Conservation (phyloP, 202 grass and related monocot species). For the Elaeis oleifera region DNA sequence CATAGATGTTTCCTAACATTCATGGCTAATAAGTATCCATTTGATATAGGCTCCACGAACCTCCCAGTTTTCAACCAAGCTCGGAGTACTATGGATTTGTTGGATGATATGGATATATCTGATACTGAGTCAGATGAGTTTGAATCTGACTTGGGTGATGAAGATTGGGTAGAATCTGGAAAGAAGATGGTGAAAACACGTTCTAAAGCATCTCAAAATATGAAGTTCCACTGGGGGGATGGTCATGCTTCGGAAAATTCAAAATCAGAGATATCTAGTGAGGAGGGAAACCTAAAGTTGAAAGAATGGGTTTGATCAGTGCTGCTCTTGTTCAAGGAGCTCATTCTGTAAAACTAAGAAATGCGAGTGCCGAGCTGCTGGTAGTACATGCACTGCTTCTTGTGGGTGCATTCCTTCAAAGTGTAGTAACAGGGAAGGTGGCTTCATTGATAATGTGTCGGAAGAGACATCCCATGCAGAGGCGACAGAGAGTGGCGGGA, state of each 20-base stretch:
- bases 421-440: slow-evolving; percentile 54
- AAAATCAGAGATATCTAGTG: slow-evolving; percentile 27
- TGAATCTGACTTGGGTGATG: slow-evolving; percentile 31
- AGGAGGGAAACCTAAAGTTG: slow-evolving; percentile 14
- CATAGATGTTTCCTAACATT: no score
- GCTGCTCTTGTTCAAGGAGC: slow-evolving; percentile 44
- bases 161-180: slow-evolving; percentile 25
- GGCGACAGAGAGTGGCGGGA: slow-evolving; percentile 14
- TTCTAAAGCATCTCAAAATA: slow-evolving; percentile 18
- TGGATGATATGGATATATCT: slow-evolving; percentile 92
- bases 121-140: slow-evolving; percentile 48
- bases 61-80: slow-evolving; percentile 19
- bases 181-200: slow-evolving; percentile 36
- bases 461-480: slow-evolving; percentile 16
- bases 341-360: slow-evolving; percentile 68
- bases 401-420: slow-evolving; percentile 62
- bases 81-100: slow-evolving; percentile 20
- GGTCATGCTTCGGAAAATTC: slow-evolving; percentile 3
- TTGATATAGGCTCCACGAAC: slow-evolving; percentile 26
- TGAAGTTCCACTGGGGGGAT: slow-evolving; percentile 17
- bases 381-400: slow-evolving; percentile 31
- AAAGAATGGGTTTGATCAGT: slow-evolving; percentile 14
- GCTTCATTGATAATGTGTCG: slow-evolving; percentile 15
- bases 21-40: background rate
- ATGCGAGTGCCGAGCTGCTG: slow-evolving; percentile 51